phyloP scores from a whole-genome alignment of 352 stramenopile genomes.

The Vaucheria bursata region DNA sequence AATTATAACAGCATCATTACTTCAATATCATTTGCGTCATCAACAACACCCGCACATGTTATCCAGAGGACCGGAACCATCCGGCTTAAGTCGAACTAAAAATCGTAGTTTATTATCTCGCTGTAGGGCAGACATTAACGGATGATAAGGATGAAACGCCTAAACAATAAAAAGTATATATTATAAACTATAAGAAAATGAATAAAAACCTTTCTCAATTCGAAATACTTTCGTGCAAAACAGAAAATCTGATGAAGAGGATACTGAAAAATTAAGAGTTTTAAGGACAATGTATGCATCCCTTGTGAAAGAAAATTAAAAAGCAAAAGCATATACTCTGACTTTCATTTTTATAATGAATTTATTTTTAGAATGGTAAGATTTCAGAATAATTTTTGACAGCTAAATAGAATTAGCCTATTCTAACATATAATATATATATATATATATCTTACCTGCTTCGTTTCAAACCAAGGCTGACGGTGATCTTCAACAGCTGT shows the following conservation, averaged over 20 bases:
- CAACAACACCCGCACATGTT: slow-evolving; percentile 52
- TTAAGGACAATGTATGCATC: no score
- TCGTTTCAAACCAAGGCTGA: slow-evolving; percentile 1
- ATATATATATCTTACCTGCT: neutral
- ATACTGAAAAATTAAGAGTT: no score
- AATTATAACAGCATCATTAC: neutral
- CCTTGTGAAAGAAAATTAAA: no score
- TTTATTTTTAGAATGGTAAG: no score
- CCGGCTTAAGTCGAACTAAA: slow-evolving; percentile 47
- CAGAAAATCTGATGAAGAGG: no score
- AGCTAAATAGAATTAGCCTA: no score
- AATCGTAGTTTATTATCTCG: slow-evolving; percentile 38
- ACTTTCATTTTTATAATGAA: no score
- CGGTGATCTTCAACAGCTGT: slow-evolving; percentile 1
- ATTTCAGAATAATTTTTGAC: no score
- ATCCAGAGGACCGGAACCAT: slow-evolving; percentile 46
- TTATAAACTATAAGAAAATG: neutral
- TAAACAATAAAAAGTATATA: slow-evolving; percentile 13
- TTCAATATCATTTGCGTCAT: neutral
- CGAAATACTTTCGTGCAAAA: neutral
- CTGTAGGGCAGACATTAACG: slow-evolving; percentile 38
- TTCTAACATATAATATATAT: no score
- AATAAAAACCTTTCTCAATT: neutral
- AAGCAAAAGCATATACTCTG: no score
- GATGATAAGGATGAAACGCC: slow-evolving; percentile 42